phyloP scores from a whole-genome alignment of 495 filamentous ascomycete genomes.

The Podospora didyma region DNA sequence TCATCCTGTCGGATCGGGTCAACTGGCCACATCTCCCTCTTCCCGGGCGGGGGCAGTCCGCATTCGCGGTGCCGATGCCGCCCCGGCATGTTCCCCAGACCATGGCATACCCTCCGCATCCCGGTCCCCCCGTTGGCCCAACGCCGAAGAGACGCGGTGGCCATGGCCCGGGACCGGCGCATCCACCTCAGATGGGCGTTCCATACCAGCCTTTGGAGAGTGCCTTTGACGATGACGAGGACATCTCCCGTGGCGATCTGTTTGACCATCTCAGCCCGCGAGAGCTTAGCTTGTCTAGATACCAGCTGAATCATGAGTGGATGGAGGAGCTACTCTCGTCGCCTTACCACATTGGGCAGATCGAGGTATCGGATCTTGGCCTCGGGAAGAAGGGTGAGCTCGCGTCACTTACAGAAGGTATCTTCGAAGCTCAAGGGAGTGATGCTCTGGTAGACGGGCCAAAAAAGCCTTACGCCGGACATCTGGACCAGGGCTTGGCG shows the following conservation, averaged over 20 bases:
- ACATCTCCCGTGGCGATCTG: conserved; percentile 75
- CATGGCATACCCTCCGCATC: conserved; percentile 51
- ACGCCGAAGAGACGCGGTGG: conserved; percentile 41
- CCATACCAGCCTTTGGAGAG: conserved; percentile 40
- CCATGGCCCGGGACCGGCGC: conserved; percentile 23
- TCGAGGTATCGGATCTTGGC: conserved; percentile 82
- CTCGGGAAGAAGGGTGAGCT: conserved; percentile 85
- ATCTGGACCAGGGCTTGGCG: conserved; percentile 61
- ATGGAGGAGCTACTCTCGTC: conserved; percentile 96
- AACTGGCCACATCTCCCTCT: conserved; percentile 86
- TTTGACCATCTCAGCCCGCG: conserved; percentile 84
- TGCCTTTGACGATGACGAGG: conserved; percentile 80
- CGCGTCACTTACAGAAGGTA: conserved; percentile 71
- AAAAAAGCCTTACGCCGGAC: conserved; percentile 52
- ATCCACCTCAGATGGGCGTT: conserved; percentile 21
- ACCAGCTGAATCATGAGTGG: conserved; percentile 95
- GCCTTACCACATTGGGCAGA: conserved; percentile 74
- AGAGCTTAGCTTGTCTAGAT: conserved; percentile 79
- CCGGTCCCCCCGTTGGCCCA: conserved; percentile 32
- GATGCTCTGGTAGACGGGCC: conserved; percentile 51
- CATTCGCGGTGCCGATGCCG: conserved; percentile 32
- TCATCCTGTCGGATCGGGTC: conserved; percentile 81
- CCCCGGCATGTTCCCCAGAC: conserved; percentile 40
- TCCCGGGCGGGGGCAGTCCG: conserved; percentile 47
- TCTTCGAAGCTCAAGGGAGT: conserved; percentile 55